A percentile compares a stretch with the other conserved stretches of the same genome.
Evolutionary conservation across 2,329 filamentous ascomycete species (phyloP).

Genomic region (Cytospora piceicola): DNA sequence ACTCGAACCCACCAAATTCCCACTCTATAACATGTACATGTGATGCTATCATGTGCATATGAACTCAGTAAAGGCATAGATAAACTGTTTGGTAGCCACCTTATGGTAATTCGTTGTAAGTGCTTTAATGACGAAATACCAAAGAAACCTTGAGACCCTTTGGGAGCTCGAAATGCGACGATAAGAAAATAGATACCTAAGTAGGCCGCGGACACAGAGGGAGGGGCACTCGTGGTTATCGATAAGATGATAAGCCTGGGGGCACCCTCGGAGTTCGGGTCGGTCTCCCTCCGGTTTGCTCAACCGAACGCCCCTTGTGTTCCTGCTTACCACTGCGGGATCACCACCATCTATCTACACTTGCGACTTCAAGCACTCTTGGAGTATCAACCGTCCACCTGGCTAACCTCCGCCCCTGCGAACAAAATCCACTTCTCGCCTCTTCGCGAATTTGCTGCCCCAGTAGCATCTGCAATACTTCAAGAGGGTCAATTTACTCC

Average conservation of each 20-base stretch:
- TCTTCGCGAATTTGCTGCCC: neutral
- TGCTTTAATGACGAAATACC: too few relatives aligned
- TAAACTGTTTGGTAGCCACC: too few relatives aligned
- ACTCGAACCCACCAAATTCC: too few relatives aligned
- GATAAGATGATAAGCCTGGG: neutral
- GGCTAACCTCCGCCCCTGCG: neutral
- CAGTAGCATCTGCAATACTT: neutral
- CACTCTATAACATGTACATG: neutral
- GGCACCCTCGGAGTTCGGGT: neutral
- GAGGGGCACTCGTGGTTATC: neutral
- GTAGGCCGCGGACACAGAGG: too few relatives aligned
- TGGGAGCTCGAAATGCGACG: too few relatives aligned
- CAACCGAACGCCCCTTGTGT: neutral
- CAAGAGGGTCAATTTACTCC: neutral
- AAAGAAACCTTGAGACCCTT: too few relatives aligned
- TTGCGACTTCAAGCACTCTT: neutral
- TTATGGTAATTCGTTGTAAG: neutral
- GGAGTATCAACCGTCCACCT: neutral
- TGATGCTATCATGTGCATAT: too few relatives aligned
- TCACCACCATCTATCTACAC: neutral
- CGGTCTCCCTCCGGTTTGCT: neutral
- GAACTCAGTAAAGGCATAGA: too few relatives aligned
- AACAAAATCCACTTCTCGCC: neutral
- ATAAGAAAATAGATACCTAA: neutral
- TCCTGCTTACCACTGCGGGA: slow-evolving; percentile 3